Evolutionary conservation across 768 basidiomycete species (phyloP).

Genomic region (Psilocybe cyanescens): DNA sequence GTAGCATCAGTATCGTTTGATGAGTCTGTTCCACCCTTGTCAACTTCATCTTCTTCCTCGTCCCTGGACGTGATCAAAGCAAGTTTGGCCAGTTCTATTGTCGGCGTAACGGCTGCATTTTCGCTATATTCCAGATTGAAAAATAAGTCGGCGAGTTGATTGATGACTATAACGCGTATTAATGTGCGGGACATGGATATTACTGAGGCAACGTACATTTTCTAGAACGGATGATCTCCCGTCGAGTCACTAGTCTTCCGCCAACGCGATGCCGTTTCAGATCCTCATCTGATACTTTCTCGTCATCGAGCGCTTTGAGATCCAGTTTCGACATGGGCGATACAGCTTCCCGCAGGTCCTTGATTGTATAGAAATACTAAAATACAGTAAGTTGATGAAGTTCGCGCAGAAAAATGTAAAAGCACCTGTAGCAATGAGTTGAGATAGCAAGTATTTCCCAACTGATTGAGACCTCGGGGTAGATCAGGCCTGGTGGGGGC

Average conservation of each 20-base stretch:
- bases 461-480: conserved; percentile 86
- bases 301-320: conserved; percentile 61
- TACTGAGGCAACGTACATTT: conserved; percentile 62
- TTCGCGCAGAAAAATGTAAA: neutral
- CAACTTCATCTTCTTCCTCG: conserved; percentile 83
- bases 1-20: conserved; percentile 91
- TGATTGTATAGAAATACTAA: conserved; percentile 97
- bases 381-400: conserved; percentile 1
- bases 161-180: conserved; percentile 61
- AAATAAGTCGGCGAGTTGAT: conserved; percentile 80
- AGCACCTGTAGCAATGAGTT: conserved; percentile 77
- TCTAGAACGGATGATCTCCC: conserved; percentile 83
- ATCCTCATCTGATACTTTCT: conserved; percentile 80
- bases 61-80: conserved; percentile 90
- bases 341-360: conserved; percentile 81
- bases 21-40: conserved; percentile 74
- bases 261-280: conserved; percentile 86
- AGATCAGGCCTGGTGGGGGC: conserved; percentile 61
- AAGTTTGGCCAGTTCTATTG: conserved; percentile 86
- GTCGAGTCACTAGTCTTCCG: conserved; percentile 77
- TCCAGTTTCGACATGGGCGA: conserved; percentile 58
- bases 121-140: conserved; percentile 71
- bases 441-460: conserved; percentile 88
- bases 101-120: conserved; percentile 75
- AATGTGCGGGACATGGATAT: conserved; percentile 5